These are phyloP conservation scores for Yamadazyma takamatsuzukensis DNA, from an alignment of 805 yeast species.

Conservation along the genomic window DNA sequence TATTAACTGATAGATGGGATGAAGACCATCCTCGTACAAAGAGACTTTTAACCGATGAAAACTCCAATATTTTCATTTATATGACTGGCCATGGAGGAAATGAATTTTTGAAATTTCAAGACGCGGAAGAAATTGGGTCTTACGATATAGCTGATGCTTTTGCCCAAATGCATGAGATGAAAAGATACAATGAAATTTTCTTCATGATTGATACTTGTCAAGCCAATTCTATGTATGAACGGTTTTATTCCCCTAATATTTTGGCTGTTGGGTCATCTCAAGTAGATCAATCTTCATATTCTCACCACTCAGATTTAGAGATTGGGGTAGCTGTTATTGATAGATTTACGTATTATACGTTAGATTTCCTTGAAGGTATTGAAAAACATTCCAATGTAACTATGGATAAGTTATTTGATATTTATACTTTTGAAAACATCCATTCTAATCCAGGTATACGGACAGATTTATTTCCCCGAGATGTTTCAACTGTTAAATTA, in stretches of 20 bases:
- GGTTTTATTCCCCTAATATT: conserved; percentile 87
- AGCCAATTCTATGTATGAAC: conserved; percentile 96
- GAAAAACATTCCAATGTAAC: conserved; percentile 73
- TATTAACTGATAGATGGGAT: conserved; percentile 94
- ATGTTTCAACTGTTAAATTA: conserved; percentile 63
- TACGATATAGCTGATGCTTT: conserved; percentile 97
- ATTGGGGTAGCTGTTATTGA: conserved; percentile 98
- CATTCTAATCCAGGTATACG: conserved; percentile 94
- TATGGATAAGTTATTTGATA: conserved; percentile 77
- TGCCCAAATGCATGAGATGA: conserved; percentile 94
- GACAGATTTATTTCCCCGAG: conserved; percentile 69
- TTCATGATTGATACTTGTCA: conserved; percentile 99
- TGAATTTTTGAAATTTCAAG: conserved; percentile 95
- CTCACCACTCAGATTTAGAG: conserved; percentile 93
- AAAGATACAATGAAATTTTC: conserved; percentile 89
- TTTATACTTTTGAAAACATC: conserved; percentile 77
- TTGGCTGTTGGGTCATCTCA: conserved; percentile 90
- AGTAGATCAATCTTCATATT: conserved; percentile 84
- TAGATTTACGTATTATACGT: conserved; percentile 86
- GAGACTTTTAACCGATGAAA: conserved; percentile 85
- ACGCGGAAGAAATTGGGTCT: conserved; percentile 94
- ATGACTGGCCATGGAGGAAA: conserved; percentile 99
- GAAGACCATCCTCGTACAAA: conserved; percentile 91
- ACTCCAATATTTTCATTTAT: conserved; percentile 89
- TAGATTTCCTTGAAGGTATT: conserved; percentile 82